These are phyloP conservation scores for Botryotinia narcissicola DNA, from an alignment of 2,329 filamentous ascomycete species.

Conservation along the genomic window DNA sequence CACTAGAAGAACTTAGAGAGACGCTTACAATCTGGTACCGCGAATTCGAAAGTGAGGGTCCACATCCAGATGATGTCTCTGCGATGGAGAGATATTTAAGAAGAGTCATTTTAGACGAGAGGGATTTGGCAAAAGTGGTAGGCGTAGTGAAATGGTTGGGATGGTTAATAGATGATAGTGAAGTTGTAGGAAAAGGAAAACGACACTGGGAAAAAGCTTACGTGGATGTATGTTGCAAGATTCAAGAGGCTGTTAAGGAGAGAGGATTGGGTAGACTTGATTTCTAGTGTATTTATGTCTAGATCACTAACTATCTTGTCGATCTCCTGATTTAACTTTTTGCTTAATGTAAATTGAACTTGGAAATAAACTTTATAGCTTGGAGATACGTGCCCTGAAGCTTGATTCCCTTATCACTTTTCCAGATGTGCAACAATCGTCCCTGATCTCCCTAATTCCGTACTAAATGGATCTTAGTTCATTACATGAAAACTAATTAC, in stretches of 20 bases:
- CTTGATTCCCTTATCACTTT: background rate
- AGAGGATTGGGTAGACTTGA: constrained; percentile 57
- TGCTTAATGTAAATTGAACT: background rate
- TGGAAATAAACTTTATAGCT: background rate
- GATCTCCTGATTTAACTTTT: background rate
- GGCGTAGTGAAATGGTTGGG: constrained; percentile 67
- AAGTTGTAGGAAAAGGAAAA: constrained; percentile 30
- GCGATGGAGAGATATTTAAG: constrained; percentile 71
- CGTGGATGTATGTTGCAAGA: constrained; percentile 46
- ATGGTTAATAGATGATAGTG: constrained; percentile 52
- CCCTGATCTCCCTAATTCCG: background rate
- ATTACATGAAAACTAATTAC: background rate
- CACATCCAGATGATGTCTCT: constrained; percentile 73
- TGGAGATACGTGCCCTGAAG: background rate
- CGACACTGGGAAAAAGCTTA: constrained; percentile 49
- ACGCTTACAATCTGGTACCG: constrained; percentile 75
- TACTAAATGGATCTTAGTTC: background rate
- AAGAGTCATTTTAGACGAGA: constrained; percentile 71
- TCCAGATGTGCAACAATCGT: background rate
- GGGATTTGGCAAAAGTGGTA: constrained; percentile 72
- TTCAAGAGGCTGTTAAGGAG: constrained; percentile 54
- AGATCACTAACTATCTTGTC: background rate
- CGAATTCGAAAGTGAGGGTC: constrained; percentile 70
- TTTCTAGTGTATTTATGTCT: constrained; percentile 39
- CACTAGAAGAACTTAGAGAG: constrained; percentile 63